Evolutionary conservation across 768 basidiomycete species (phyloP), one percentile per base, ranked within the genome.

Genomic region (Austroboletus eburneus): DNA sequence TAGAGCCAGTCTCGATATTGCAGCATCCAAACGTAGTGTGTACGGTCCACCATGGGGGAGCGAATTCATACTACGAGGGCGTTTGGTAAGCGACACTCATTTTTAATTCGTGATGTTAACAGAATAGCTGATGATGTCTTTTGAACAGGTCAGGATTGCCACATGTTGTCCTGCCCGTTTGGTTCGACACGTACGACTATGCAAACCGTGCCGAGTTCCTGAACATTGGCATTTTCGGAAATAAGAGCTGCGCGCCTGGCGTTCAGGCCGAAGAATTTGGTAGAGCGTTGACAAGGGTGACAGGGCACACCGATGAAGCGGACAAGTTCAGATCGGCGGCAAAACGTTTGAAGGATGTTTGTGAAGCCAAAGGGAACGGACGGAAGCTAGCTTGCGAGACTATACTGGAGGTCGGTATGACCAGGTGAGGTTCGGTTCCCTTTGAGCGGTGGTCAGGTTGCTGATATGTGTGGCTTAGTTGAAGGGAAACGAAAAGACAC

Each of bases 21-120:
- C 33, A 34, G 21, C 44, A 45, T 14, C 21, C 44, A 3, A 39
- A 39, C n/a, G 30, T 45, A 27, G 38, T 45, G 10, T 45, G 38
- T 32, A 45, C 45, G 6, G 45, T 40, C 30, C 45, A 46, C 17
- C 45, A 46, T 4, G 45, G 45, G 20, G 38, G 45, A 5, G 45
- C 44, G 22, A 48, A 21, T 36, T 43, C 41, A 23, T 38, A 30
- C 18, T 39, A 20, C 20, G 42, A 43, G 12, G 24, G 37, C 13
- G 24, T 39, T n/a, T 49, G 38, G 42, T 44, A 24, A 42, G 40
- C 10, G 0, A 9, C 18, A 8, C 16, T 5, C 33, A 8, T 16
- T 34, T 34, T 5, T 6, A 5, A 17, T n/a, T n/a, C n/a, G n/a
- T n/a, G n/a, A 7, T 4, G n/a, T n/a, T n/a, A 4, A 17, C n/a